A percentile compares a stretch with the other conserved stretches of the same genome.
phyloP scores from a whole-genome alignment of 495 filamentous ascomycete genomes.

The Ramalina peruviana region DNA sequence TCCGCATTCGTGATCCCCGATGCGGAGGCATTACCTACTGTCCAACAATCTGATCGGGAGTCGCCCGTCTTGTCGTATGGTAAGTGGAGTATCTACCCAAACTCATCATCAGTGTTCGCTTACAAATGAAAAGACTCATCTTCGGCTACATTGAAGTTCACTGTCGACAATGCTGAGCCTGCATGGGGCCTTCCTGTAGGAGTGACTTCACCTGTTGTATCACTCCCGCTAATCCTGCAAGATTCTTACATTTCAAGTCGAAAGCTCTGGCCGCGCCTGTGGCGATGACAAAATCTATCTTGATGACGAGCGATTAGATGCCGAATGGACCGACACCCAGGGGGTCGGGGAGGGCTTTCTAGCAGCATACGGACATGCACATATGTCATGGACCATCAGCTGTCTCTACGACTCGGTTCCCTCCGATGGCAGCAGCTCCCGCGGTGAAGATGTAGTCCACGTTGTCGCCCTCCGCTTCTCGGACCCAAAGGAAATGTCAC shows the following conservation, averaged over 20 bases:
- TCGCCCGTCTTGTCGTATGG: conserved; percentile 9
- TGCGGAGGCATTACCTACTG: not conserved
- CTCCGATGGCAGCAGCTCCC: conserved; percentile 5
- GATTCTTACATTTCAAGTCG: conserved; percentile 18
- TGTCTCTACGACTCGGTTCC: conserved; percentile 26
- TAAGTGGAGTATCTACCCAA: not conserved
- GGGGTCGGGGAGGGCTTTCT: conserved; percentile 21
- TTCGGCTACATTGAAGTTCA: conserved; percentile 2
- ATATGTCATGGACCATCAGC: conserved; percentile 30
- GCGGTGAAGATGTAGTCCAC: conserved; percentile 28
- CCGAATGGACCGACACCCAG: conserved; percentile 21
- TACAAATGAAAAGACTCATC: conserved; percentile 1
- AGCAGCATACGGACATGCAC: conserved; percentile 19
- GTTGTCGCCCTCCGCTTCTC: conserved; percentile 32
- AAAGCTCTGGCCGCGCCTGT: conserved; percentile 18
- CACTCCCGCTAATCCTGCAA: conserved; percentile 6
- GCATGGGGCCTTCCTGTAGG: conserved; percentile 8
- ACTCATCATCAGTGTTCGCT: conserved; percentile 8
- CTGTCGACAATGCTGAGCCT: not conserved
- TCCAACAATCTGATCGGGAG: not conserved
- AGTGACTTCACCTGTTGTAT: conserved; percentile 1
- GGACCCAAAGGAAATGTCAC: conserved; percentile 22
- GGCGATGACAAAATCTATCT: conserved; percentile 23
- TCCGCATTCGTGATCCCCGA: conserved; percentile 14
- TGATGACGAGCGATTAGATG: conserved; percentile 22